Evolutionary conservation across 345 rosid species (phyloP).

Genomic region (Lumnitzera littorea): DNA sequence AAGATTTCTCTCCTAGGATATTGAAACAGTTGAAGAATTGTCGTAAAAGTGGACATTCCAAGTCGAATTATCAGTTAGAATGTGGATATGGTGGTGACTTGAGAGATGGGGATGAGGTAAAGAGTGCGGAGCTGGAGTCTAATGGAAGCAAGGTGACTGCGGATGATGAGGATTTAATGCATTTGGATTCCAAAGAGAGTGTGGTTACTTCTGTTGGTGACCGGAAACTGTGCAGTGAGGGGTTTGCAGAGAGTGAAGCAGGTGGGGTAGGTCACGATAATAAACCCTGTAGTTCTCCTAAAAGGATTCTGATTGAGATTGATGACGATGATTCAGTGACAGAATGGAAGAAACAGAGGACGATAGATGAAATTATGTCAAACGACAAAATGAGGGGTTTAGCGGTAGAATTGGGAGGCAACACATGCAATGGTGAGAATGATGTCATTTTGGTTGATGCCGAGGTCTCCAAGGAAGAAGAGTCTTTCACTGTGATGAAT

Average conservation of each 20-base stretch:
- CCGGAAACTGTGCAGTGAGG: slow-evolving; percentile 9
- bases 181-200: slow-evolving; percentile 5
- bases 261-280: slow-evolving; percentile 10
- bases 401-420: neutral
- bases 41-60: slow-evolving; percentile 16
- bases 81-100: slow-evolving; percentile 14
- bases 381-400: no score
- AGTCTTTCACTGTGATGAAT: neutral
- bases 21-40: slow-evolving; percentile 4
- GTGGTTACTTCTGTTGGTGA: slow-evolving; percentile 7
- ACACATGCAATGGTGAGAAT: no score
- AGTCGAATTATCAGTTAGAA: slow-evolving; percentile 7
- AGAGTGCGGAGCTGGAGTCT: slow-evolving; percentile 15
- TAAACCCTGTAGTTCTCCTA: slow-evolving; percentile 2
- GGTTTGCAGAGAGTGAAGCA: slow-evolving; percentile 14
- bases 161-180: slow-evolving; percentile 9
- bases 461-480: neutral
- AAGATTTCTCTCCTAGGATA: neutral
- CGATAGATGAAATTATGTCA: no score
- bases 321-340: slow-evolving; percentile 12
- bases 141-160: slow-evolving; percentile 9
- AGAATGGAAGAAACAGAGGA: neutral
- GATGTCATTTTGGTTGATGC: no score
- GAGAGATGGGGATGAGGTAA: slow-evolving; percentile 11
- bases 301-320: slow-evolving; percentile 2